Evolutionary conservation across 768 basidiomycete species (phyloP), one percentile per base, ranked within the genome.

Genomic region (Lactifluus hygrophoroides): DNA sequence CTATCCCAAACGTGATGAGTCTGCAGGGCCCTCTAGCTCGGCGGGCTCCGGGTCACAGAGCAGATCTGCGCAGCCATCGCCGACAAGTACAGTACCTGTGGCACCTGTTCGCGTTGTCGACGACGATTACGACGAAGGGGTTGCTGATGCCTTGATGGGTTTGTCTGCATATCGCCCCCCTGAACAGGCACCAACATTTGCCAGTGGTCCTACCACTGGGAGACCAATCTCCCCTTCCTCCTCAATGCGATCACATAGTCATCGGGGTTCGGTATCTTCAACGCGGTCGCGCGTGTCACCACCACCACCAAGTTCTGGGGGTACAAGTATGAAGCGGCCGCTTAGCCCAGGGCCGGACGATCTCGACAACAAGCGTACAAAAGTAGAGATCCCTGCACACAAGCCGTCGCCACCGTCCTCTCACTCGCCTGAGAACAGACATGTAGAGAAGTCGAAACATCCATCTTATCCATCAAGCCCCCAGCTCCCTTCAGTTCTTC

Each of bases 41-140:
- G 81, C 79, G 58, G 80, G 81, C 14, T 82, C 82, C 1, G 67
- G 64, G 19, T 68, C 67, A 17, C 80, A 80, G 38, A 75, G 70
- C 52, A 74, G 85, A 28, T 88, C 86, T 1, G 74, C 83, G 40
- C 86, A 87, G 64, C 87, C 86, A 2, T 88, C 85, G 30, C 86
- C 88, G 1, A 88, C 81, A 2, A 81, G 77, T 57, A 79, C 76
- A 19, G 77, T 78, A 7, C 79, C 82, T 52, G 72, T 80, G 37
- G 79, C 83, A 17, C 83, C 85, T 7, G 75, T 82, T 11, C 78
- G 94, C 7, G 73, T 80, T 1, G 79, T 94, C 17, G 92, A 96
- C 66, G 94, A 98, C 64, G 89, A 96, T 65, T 96, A 96, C 65
- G 94, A 98, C 65, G 94, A 94, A 70, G 89, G 87, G 25, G 88